Evolutionary conservation across 139 green algal genomes (phyloP), one percentile per base, ranked within the genome.

Genomic region (Micromonas commoda): DNA sequence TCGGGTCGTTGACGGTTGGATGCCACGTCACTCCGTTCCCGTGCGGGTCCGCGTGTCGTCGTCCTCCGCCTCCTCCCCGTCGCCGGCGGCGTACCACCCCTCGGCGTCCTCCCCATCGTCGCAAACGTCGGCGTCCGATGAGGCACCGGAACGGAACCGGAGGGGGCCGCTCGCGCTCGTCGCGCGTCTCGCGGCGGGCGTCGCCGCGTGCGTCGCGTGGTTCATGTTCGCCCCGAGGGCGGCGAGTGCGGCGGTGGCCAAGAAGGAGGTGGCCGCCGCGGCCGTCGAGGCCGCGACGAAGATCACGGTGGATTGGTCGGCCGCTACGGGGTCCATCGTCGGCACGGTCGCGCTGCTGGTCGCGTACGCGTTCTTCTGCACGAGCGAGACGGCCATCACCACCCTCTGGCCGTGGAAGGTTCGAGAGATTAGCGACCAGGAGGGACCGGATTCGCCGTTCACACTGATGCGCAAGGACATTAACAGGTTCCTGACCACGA

Each of bases 331-430:
- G n/a, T 28, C 29, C 33, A 28, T 51, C 33, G 34, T 6, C 31
- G 24, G 34, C 20, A 13, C 31, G 1, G 1, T 16, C 20, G 2
- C 1, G 28, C 2, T 51, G 29, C 1, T 73, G 16, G 66, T 51
- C 20, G 32, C 66, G 1, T 73, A 20, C 33, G 29, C 65, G 65
- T 45, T 45, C 9, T 45, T 72, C 26, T 73, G 34, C 16, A 73
- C 53, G 2, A 29, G 34, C 33, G 84, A 88, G 53, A 88, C 83
- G 3, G 76, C 84, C 33, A 87, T 88, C 66, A 88, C 84, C 19
- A 88, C 84, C 19, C 75, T 88, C 31, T 88, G 83, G 83, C 84
- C 84, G 20, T 88, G 84, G 84, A 88, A 88, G 76, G 75, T 78
- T 26, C 71, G 84, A 1, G 84, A 88, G 68, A 61, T 88, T 24